Evolutionary conservation across 345 rosid species (phyloP).

Genomic region (Populus simonii): DNA sequence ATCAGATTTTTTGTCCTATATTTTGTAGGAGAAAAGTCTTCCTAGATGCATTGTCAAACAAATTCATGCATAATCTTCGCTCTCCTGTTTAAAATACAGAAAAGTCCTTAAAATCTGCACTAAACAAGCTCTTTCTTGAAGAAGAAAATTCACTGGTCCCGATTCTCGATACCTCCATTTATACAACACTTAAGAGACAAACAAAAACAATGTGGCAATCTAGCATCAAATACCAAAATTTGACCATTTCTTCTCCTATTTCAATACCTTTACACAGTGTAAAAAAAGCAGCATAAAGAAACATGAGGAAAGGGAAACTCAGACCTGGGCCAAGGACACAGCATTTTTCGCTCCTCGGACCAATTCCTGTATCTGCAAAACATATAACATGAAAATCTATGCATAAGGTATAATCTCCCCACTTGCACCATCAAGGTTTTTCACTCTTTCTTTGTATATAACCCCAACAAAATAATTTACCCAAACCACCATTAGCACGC

Average conservation of each 20-base stretch:
- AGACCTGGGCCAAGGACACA: constrained; percentile 92
- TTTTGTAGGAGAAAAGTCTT: background rate
- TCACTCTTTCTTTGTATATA: background rate
- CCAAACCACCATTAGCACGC: background rate
- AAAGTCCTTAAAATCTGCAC: constrained; percentile 6
- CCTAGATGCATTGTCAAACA: background rate
- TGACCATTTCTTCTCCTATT: constrained; percentile 11
- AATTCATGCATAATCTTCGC: background rate
- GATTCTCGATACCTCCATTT: constrained; percentile 17
- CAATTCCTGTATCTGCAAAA: constrained; percentile 75
- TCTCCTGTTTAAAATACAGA: background rate
- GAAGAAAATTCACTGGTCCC: constrained; percentile 3
- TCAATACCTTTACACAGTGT: background rate
- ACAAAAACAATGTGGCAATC: background rate
- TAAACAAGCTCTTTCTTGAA: background rate
- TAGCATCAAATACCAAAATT: constrained; percentile 20
- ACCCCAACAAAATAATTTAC: background rate
- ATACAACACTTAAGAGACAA: background rate
- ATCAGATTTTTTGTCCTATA: background rate
- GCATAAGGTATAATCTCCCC: background rate
- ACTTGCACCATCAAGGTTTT: background rate
- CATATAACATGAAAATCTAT: constrained; percentile 7
- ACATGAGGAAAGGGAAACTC: constrained; percentile 13
- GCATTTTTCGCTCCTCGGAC: constrained; percentile 59
- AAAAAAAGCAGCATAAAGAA: constrained; percentile 1